These are phyloP conservation scores for Colletotrichum truncatum DNA, from an alignment of 2,329 filamentous ascomycete species.

Conservation along the genomic window DNA sequence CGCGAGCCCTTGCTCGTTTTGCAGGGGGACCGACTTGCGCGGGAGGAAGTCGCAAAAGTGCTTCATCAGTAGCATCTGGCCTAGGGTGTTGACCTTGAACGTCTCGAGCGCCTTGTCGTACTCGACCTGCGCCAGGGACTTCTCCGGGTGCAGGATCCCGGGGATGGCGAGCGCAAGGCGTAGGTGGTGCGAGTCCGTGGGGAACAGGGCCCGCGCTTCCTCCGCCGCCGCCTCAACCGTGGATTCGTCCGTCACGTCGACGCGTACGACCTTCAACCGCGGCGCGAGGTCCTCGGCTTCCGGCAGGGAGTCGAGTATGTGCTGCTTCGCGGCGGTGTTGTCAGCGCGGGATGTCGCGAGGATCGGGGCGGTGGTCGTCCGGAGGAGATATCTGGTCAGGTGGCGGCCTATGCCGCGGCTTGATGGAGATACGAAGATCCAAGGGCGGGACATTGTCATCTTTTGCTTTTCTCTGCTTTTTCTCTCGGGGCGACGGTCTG, in stretches of 20 bases:
- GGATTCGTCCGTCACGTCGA: slow-evolving; percentile 67
- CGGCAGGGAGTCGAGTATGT: slow-evolving; percentile 41
- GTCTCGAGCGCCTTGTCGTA: slow-evolving; percentile 69
- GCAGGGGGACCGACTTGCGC: slow-evolving; percentile 55
- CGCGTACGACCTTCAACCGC: slow-evolving; percentile 49
- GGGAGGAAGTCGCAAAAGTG: slow-evolving; percentile 78
- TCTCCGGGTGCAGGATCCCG: slow-evolving; percentile 79
- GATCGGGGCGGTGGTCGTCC: slow-evolving; percentile 56
- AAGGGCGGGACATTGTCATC: slow-evolving; percentile 53
- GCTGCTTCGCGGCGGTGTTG: slow-evolving; percentile 43
- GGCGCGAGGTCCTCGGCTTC: slow-evolving; percentile 34
- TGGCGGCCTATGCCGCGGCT: slow-evolving; percentile 59
- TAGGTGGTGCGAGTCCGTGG: slow-evolving; percentile 62
- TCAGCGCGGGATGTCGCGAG: slow-evolving; percentile 52
- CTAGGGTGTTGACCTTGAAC: slow-evolving; percentile 78
- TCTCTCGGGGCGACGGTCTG: too few species aligned
- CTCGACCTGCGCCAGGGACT: slow-evolving; percentile 72
- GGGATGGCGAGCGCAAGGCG: slow-evolving; percentile 76
- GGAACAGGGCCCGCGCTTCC: slow-evolving; percentile 61
- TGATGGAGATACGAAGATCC: slow-evolving; percentile 58
- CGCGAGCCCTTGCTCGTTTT: slow-evolving; percentile 6
- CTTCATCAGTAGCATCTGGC: slow-evolving; percentile 80
- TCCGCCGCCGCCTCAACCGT: slow-evolving; percentile 67
- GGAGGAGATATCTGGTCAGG: slow-evolving; percentile 58
- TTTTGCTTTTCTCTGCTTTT: not conserved